Base-by-base conservation (phyloP, 2,329 filamentous ascomycete genomes). In the Aspergillus bombycis region DNA sequence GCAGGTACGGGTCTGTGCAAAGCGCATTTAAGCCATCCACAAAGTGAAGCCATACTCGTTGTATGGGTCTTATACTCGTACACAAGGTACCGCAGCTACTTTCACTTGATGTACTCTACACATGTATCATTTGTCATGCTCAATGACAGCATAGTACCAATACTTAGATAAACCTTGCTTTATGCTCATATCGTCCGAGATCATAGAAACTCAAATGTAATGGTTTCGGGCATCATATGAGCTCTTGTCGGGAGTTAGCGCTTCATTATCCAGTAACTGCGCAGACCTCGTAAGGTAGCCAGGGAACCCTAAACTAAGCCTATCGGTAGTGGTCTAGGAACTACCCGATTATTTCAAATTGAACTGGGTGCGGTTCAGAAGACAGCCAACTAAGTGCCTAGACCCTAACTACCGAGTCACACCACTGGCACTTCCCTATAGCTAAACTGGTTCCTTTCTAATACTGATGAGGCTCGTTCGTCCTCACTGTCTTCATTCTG, bases 1-100 rank as follows among this genome's bases (percentile, higher is more conserved):
- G 1, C 46, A 73, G 70, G 19, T 80, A 79, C 67, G 76, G 74
- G 3, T 80, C 78, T 57, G 78, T 81, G 36, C 79, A 81, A 68
- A 79, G 77, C 46, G 64, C 76, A 4, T 81, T 79, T 28, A 54
- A 32, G 45, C 52, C 48, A 32, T 32, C 52, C 26, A 23, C 23
- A n/a, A 36, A 55, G 32, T 38, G 26, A 23, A 26, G 52, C 11
- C 12, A 16, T 48, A 26, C 12, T 19, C 8, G 36, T 41, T 41
- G 36, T 19, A 41, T 19, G 16, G 36, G 12, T 41, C 36, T n/a
- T 41, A 2, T 19, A 41, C 38, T 9, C 9, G 38, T 41, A 41
- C 7, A 19, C 38, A 4, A 41, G 38, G 16, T 8, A 41, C 38
- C 19, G n/a, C 7, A 41, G 8, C 2, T 41, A n/a, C 16, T 41